phyloP scores from a whole-genome alignment of 2,329 filamentous ascomycete species.

The Lasiodiplodia theobromae region DNA sequence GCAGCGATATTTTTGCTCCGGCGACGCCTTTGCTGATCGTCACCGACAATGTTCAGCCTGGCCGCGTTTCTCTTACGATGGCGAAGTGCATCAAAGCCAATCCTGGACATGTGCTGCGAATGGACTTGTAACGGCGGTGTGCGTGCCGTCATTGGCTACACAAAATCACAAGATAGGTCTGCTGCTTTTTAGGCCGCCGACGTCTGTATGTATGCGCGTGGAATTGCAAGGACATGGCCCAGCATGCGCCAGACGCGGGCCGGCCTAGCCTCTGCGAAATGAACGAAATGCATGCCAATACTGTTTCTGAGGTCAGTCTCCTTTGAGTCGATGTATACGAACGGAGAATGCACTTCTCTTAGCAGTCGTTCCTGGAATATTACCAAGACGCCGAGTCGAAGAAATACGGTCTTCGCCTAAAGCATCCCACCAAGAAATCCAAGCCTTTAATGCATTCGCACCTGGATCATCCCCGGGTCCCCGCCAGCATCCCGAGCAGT shows the following conservation, averaged over 20 bases:
- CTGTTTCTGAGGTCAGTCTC: constrained; percentile 15
- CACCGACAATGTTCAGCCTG: not conserved
- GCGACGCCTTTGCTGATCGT: constrained; percentile 9
- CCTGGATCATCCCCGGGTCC: constrained; percentile 13
- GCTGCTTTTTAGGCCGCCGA: constrained; percentile 18
- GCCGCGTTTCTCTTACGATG: not conserved
- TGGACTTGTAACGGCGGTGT: not conserved
- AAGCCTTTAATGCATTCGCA: constrained; percentile 5
- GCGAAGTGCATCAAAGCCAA: not conserved
- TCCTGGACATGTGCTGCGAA: not conserved
- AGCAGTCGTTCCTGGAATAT: not conserved
- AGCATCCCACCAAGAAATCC: not conserved
- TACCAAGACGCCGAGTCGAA: not conserved
- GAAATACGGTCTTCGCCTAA: constrained; percentile 7
- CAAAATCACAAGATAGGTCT: constrained; percentile 2
- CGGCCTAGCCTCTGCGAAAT: constrained; percentile 9
- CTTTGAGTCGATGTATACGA: not conserved
- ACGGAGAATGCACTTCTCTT: constrained; percentile 1
- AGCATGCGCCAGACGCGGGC: constrained; percentile 5
- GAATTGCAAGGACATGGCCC: constrained; percentile 17
- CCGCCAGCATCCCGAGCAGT: constrained; percentile 10
- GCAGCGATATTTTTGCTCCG: not conserved
- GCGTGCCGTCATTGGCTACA: constrained; percentile 16
- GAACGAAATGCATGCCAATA: constrained; percentile 6
- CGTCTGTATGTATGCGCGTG: constrained; percentile 5